phyloP scores from a whole-genome alignment of 805 yeast genomes.

The Cyberlindnera japonica region DNA sequence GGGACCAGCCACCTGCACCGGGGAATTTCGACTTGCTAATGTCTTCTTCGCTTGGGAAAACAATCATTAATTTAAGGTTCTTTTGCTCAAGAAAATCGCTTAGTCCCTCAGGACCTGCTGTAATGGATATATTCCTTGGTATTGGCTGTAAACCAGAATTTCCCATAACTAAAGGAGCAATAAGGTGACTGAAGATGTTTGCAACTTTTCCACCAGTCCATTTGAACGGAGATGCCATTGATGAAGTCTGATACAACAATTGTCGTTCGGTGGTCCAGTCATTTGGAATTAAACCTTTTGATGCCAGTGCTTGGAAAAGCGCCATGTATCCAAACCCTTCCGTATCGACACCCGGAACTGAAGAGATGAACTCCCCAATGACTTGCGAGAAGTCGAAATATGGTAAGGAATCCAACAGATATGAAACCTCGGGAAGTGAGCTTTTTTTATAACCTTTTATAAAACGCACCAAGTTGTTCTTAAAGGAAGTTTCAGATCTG shows the following conservation, averaged over 20 bases:
- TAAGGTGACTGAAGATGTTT: constrained; percentile 25
- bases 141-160: constrained; percentile 7
- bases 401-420: neutral
- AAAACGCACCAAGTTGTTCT: constrained; percentile 42
- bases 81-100: constrained; percentile 25
- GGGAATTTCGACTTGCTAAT: constrained; percentile 42
- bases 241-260: constrained; percentile 33
- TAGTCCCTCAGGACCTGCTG: constrained; percentile 14
- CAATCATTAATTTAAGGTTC: constrained; percentile 34
- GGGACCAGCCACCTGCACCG: constrained; percentile 46
- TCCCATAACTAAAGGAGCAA: constrained; percentile 21
- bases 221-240: constrained; percentile 24
- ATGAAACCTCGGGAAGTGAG: neutral
- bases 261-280: constrained; percentile 15
- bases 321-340: constrained; percentile 27
- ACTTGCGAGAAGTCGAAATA: constrained; percentile 43
- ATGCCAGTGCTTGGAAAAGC: constrained; percentile 22
- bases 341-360: neutral
- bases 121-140: constrained; percentile 8
- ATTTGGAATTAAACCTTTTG: constrained; percentile 11
- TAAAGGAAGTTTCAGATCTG: constrained; percentile 33
- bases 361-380: constrained; percentile 36
- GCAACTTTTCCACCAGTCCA: constrained; percentile 8
- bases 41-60: constrained; percentile 44
- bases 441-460: constrained; percentile 39